Percentiles rank a stretch among this genome's conserved stretches.
These are phyloP conservation scores for Kwoniella sp. DNA, from an alignment of 768 basidiomycete genomes.

Conservation along the genomic window DNA sequence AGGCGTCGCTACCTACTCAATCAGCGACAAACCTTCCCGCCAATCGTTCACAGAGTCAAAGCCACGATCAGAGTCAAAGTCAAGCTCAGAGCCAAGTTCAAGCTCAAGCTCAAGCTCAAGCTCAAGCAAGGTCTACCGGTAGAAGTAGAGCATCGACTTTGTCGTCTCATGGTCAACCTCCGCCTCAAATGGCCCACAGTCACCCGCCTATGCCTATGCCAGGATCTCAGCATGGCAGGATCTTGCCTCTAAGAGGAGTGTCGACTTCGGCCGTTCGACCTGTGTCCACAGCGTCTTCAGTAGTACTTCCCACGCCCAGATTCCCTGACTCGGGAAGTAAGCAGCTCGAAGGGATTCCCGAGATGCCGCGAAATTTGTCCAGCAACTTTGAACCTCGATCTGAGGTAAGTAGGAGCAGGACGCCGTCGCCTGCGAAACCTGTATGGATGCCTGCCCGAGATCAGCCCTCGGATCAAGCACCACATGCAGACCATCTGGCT, in stretches of 20 bases:
- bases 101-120: neutral
- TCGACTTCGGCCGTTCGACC: neutral
- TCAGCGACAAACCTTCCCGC: neutral
- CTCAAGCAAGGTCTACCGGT: neutral
- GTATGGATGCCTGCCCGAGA: too few relatives aligned
- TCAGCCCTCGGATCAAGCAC: too few relatives aligned
- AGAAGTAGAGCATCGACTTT: neutral
- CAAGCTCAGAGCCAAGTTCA: neutral
- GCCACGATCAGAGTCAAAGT: neutral
- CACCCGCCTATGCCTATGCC: neutral
- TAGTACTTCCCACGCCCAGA: neutral
- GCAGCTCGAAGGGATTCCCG: neutral
- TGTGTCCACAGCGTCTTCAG: neutral
- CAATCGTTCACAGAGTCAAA: too few relatives aligned
- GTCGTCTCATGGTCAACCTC: neutral
- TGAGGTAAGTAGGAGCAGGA: neutral
- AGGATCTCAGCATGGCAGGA: neutral
- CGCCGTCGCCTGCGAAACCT: neutral
- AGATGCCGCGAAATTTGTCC: neutral
- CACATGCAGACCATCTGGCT: too few relatives aligned
- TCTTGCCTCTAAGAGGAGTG: neutral
- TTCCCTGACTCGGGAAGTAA: neutral
- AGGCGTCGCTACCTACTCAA: neutral
- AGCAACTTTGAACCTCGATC: too few relatives aligned
- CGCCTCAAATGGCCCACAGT: neutral